These are phyloP conservation scores for Amoebophrya sp. DNA, from an alignment of 169 alveolate species.

Conservation along the genomic window DNA sequence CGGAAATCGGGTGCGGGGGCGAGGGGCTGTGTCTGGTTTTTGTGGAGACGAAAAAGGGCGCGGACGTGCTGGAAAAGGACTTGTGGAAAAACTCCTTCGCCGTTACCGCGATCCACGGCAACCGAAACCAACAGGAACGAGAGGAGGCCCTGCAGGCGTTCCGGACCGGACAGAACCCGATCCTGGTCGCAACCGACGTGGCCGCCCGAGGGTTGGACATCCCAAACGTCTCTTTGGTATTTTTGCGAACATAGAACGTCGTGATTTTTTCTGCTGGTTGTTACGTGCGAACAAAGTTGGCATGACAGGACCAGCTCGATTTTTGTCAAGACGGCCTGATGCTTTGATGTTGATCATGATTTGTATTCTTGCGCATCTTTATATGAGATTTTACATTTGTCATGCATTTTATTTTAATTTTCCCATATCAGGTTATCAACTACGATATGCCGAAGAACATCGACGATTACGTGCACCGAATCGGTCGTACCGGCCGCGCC, in stretches of 20 bases:
- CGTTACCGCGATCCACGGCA: conserved; percentile 90
- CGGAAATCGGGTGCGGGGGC: conserved; percentile 54
- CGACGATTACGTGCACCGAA: conserved; percentile 91
- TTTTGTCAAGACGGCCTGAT: too few species aligned
- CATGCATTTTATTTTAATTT: too few species aligned
- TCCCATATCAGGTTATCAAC: conserved; percentile 87
- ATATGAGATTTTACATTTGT: too few species aligned
- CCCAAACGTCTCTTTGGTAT: conserved; percentile 71
- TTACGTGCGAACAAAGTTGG: too few species aligned
- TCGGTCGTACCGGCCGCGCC: conserved; percentile 97
- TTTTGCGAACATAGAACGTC: too few species aligned
- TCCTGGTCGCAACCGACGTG: conserved; percentile 97
- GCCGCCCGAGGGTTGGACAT: conserved; percentile 98
- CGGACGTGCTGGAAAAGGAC: conserved; percentile 72
- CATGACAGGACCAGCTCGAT: too few species aligned
- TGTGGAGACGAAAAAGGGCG: conserved; percentile 78
- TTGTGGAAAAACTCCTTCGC: conserved; percentile 65
- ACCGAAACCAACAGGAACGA: conserved; percentile 86
- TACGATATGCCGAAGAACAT: conserved; percentile 89
- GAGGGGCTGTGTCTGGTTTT: conserved; percentile 57
- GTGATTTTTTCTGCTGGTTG: too few species aligned
- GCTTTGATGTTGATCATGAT: too few species aligned
- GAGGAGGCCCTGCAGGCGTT: conserved; percentile 78
- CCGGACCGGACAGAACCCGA: conserved; percentile 81
- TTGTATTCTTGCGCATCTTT: too few species aligned